Base-by-base conservation (phyloP, 2,329 filamentous ascomycete genomes). In the Diaporthe aspalathi region DNA sequence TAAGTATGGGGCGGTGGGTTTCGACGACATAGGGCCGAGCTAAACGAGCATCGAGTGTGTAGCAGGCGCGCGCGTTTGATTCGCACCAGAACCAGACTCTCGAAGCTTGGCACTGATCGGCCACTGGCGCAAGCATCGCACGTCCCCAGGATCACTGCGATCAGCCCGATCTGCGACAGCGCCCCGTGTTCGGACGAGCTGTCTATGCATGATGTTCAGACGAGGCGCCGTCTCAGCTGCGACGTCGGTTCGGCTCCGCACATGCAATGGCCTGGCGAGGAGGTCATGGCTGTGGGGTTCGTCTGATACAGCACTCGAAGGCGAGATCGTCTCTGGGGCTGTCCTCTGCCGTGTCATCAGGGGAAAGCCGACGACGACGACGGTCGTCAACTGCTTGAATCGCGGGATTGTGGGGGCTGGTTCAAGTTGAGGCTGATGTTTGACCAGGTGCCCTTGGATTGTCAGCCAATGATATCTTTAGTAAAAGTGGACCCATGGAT, bases 151-250 rank as follows among this genome's bases (percentile, higher is more conserved):
- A 63, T 63, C 60, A 63, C 60, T 63, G 43, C 9, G 60, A 63
- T 63, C 60, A 49, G 67, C 45, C 45, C 29, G 56, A 70, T 70
- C 67, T 70, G 56, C 67, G 56, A 70, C 67, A 54, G n/a, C 47
- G 67, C 20, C 47, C 47, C 56, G 50, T 45, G 56, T 65, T 70
- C 50, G 49, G 66, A 68, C 40, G 66, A 47, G 27, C 12, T 45
- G 24, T 27, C 29, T 45, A n/a, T n/a, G 60, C 60, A 63, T 63
- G 20, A 63, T 24, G 60, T 63, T 63, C 60, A 63, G 60, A 63
- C 60, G 60, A 63, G 60, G 49, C 60, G 29, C 43, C 49, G 60
- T 63, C 60, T 63, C 60, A 63, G 43, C 60, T 45, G 24, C 40
- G 12, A 17, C 40, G 24, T 49, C 60, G 43, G 43, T 63, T 63